These are phyloP conservation scores for Lophiotrema nucula DNA, from an alignment of 495 filamentous ascomycete species.

Conservation along the genomic window DNA sequence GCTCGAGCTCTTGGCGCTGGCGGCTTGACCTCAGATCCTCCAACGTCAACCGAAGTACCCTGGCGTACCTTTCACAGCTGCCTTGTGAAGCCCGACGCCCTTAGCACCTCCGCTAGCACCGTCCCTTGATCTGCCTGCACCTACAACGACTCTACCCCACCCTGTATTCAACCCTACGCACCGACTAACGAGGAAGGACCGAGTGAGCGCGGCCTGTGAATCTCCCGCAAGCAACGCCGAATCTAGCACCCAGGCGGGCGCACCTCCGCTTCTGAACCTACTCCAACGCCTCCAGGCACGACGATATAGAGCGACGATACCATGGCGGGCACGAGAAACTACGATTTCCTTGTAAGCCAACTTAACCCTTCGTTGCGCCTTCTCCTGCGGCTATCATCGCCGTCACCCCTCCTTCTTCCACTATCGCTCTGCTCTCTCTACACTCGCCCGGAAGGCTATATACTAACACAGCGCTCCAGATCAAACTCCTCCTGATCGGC, in stretches of 20 bases:
- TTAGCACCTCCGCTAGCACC: neutral
- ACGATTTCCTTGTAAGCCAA: conserved; percentile 86
- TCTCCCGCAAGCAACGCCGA: conserved; percentile 23
- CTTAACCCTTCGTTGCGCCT: neutral
- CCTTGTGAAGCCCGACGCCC: conserved; percentile 28
- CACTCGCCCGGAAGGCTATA: neutral
- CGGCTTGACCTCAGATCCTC: neutral
- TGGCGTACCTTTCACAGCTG: no score
- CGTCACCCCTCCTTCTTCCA: neutral
- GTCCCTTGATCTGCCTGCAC: neutral
- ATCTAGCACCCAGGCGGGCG: conserved; percentile 14
- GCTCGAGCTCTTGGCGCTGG: neutral
- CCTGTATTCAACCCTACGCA: neutral
- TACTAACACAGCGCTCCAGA: conserved; percentile 54
- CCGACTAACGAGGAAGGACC: no score
- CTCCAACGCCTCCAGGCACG: conserved; percentile 16
- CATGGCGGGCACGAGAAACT: conserved; percentile 97
- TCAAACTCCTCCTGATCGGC: conserved; percentile 97
- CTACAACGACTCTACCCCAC: neutral
- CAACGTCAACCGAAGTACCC: neutral
- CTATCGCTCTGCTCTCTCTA: neutral
- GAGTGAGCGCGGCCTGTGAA: no score
- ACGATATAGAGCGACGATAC: conserved; percentile 36
- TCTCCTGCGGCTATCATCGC: neutral
- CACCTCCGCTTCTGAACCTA: conserved; percentile 12